These are phyloP conservation scores for Lyophyllum decastes DNA, from an alignment of 768 basidiomycete species.

Conservation along the genomic window DNA sequence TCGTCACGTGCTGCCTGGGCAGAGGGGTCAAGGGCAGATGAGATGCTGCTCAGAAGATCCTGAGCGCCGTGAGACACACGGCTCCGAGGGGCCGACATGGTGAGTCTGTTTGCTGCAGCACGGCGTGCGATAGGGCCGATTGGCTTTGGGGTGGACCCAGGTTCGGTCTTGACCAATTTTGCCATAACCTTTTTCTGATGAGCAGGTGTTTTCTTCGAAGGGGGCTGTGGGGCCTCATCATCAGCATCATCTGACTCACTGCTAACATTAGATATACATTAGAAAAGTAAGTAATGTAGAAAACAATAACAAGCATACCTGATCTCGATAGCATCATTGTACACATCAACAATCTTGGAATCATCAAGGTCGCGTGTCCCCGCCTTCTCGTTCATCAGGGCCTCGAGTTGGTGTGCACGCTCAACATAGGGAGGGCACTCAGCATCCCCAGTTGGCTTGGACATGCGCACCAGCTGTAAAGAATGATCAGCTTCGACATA, in stretches of 20 bases:
- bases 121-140: too few species aligned
- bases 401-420: conserved; percentile 12
- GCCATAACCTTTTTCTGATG: too few species aligned
- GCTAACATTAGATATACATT: too few species aligned
- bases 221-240: too few species aligned
- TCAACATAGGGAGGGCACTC: conserved; percentile 11
- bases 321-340: conserved; percentile 7
- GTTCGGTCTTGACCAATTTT: too few species aligned
- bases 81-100: conserved; percentile 4
- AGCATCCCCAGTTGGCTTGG: conserved; percentile 31
- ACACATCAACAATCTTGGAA: conserved; percentile 9
- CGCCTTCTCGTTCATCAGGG: conserved; percentile 15
- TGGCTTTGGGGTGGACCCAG: too few species aligned
- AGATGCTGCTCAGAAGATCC: conserved; percentile 21
- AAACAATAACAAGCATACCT: not conserved
- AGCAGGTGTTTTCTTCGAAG: too few species aligned
- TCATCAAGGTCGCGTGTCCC: conserved; percentile 13
- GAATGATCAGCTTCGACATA: not conserved
- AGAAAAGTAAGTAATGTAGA: too few species aligned
- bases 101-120: too few species aligned
- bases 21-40: conserved; percentile 25
- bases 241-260: too few species aligned
- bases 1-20: conserved; percentile 22
- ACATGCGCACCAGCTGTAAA: conserved; percentile 20
- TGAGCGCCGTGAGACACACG: conserved; percentile 4